Evolutionary conservation across 768 basidiomycete genomes (phyloP).

Genomic region (Lactifluus pinguis): DNA sequence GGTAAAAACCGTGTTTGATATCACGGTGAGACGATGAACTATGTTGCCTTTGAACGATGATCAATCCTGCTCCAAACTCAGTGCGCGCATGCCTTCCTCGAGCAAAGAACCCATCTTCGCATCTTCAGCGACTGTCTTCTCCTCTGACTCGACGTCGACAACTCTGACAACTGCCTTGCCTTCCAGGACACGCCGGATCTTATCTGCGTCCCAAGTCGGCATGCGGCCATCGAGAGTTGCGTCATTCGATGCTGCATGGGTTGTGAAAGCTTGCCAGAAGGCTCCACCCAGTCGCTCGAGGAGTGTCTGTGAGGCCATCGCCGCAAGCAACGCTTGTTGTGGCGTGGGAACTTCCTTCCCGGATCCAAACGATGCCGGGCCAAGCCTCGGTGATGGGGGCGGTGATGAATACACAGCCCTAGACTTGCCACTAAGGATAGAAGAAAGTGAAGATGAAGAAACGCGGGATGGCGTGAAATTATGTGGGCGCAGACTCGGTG

Average conservation of each 20-base stretch:
- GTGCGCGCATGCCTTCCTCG: slow-evolving; percentile 60
- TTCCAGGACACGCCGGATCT: slow-evolving; percentile 72
- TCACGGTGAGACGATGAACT: background rate
- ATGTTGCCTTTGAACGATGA: background rate
- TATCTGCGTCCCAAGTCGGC: slow-evolving; percentile 51
- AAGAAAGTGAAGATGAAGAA: slow-evolving; percentile 21
- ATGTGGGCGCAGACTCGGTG: slow-evolving; percentile 28
- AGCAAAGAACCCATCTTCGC: slow-evolving; percentile 22
- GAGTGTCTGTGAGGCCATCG: slow-evolving; percentile 70
- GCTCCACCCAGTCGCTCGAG: slow-evolving; percentile 61
- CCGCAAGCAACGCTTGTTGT: slow-evolving; percentile 49
- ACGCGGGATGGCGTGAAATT: slow-evolving; percentile 26
- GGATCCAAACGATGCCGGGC: slow-evolving; percentile 22
- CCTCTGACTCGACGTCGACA: slow-evolving; percentile 56
- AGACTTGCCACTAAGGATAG: slow-evolving; percentile 40
- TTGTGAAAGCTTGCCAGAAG: slow-evolving; percentile 91
- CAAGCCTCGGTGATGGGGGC: slow-evolving; percentile 34
- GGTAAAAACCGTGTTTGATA: slow-evolving; percentile 3
- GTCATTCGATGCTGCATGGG: slow-evolving; percentile 24
- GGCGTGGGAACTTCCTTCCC: slow-evolving; percentile 26
- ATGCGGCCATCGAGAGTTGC: slow-evolving; percentile 16
- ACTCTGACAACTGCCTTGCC: slow-evolving; percentile 72
- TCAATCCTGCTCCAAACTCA: slow-evolving; percentile 46
- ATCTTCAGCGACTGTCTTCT: background rate
- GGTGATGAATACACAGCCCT: slow-evolving; percentile 31